Evolutionary conservation across 75 land plant species (phyloP), one percentile per base, ranked within the genome.

Genomic region (Picea glauca): DNA sequence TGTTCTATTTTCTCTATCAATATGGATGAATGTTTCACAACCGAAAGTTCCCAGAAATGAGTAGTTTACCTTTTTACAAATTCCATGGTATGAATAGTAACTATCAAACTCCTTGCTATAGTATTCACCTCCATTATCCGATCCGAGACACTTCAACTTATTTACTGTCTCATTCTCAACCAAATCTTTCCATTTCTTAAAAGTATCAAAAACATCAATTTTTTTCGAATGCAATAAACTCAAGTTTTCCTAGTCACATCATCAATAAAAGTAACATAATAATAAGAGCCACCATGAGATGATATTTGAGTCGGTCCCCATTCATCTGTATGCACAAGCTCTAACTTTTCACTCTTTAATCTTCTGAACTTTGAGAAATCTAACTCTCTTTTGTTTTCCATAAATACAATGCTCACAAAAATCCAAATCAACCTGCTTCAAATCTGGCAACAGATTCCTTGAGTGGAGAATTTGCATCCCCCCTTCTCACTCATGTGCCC

Each of bases 51-150:
- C 64, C 50, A 77, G 59, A 2, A 58, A 62, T 66, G 60, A 77
- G 57, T 77, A 4, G 60, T 56, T 32, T 66, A 40, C 58, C 75
- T 66, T 56, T 14, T 77, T 77, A 30, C 60, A 54, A 7, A 20
- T 77, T 75, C 83, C 80, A 72, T 80, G 30, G 17, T 33, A 13
- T 72, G 79, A 11, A 33, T 58, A 74, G 54, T 58, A 2, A 18
- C 13, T 72, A 15, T 13, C 58, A 17, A 80, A 80, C 17, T 38
- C 3, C 7, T 17, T 17, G 0, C 8, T 43, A 1, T 3, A 13
- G 58, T 72, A 80, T 30, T 80, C 81, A 73, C 81, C 62, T 50
- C 81, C 81, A 61, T 62, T 58, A 32, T 83, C 81, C 26, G 76
- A 60, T 54, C 67, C 3, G 0, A 75, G 60, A 5, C 58, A 23